A percentile compares a stretch with the other conserved stretches of the same genome.
phyloP scores from a whole-genome alignment of 805 yeast genomes.

The Pichia californica region DNA sequence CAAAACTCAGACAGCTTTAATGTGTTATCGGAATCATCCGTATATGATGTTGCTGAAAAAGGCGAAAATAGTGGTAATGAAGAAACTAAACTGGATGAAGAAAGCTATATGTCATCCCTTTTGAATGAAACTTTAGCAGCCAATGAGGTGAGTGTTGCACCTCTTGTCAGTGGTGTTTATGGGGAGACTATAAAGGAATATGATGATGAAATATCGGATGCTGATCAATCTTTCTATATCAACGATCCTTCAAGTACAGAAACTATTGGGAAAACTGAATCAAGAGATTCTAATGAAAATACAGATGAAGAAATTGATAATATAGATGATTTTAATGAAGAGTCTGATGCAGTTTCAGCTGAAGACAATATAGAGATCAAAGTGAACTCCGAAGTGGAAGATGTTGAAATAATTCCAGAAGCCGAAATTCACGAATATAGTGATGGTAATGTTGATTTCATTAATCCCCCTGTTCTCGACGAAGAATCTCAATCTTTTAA shows the following conservation, averaged over 20 bases:
- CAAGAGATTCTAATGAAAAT: too few species aligned
- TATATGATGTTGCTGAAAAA: background rate
- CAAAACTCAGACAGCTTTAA: background rate
- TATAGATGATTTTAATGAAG: too few species aligned
- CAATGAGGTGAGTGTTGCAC: background rate
- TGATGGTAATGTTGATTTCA: too few species aligned
- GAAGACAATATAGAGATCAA: conserved; percentile 1
- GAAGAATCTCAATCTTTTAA: too few species aligned
- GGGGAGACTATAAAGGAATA: conserved; percentile 3
- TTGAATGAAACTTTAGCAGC: conserved; percentile 1
- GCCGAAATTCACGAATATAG: too few species aligned
- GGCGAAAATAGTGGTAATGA: background rate
- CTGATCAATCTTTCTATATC: conserved; percentile 8
- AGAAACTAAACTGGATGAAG: background rate
- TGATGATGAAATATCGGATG: background rate
- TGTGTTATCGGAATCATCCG: conserved; percentile 7
- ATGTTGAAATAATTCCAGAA: background rate
- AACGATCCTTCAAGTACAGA: too few species aligned
- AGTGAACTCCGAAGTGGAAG: background rate
- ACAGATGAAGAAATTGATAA: too few species aligned
- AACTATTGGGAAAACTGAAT: too few species aligned
- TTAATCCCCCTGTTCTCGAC: too few species aligned
- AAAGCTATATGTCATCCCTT: conserved; percentile 2
- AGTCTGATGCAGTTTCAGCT: background rate
- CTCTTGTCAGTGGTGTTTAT: conserved; percentile 4